Base-by-base conservation (phyloP, 352 stramenopile species). In the Phytophthora hybrid region DNA sequence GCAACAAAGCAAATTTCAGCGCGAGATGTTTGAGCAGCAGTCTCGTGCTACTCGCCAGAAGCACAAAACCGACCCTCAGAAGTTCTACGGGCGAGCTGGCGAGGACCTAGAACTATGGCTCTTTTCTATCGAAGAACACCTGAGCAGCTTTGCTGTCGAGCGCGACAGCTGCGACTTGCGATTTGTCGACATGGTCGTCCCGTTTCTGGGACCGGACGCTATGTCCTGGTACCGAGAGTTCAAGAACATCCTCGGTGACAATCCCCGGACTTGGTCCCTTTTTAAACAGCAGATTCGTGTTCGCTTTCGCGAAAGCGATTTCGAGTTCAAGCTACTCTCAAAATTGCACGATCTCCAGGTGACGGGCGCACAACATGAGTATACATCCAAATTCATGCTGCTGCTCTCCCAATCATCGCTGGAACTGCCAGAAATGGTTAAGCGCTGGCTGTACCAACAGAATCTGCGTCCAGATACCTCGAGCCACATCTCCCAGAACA, bases 1-100 rank as follows among this genome's bases (percentile, higher is more conserved):
- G 44, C 63, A 65, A n/a, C 32, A 65, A n/a, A 44, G 13, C n/a
- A 53, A n/a, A 19, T 59, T 65, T 52, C 54, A 71, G 44, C 54
- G 23, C 1, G 63, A 71, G 16, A 71, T 65, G 54, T 71, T 71
- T 32, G 44, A 71, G 41, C 39, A 53, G 16, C 63, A 59, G 47
- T 31, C 44, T 41, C 44, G 63, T 44, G 31, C 19, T 54, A 54
- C 47, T 29, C 19, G 1, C 47, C 47, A 29, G 47, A 54, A 54
- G 47, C 19, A 31, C 47, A 54, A 54, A 14, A 54, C 47, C 47
- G 47, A 31, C 19, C 47, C 47, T 54, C 47, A 3, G 7, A 54
- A 54, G 47, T 31, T 54, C 47, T 29, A 31, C 10, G 19, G 47
- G 19, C 47, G 47, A 18, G 47, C 47, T 6, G 47, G 47, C 3